Conservation (phyloP, 345 rosid genomes). For the Syzygium oleosum region DNA sequence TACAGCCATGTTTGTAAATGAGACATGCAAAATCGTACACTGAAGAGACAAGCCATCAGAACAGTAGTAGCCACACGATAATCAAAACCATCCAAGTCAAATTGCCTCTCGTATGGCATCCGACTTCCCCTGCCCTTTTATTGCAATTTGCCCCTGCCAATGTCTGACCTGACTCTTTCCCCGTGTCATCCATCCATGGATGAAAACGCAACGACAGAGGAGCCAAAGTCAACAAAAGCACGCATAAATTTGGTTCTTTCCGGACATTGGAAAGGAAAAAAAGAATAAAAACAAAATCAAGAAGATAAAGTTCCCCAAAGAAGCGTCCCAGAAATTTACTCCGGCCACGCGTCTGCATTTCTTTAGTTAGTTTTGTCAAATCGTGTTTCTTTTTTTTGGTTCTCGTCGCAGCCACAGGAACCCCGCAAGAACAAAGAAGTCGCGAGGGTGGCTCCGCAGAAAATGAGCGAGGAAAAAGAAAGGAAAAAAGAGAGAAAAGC, state of each 20-base stretch:
- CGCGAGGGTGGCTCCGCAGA: neutral
- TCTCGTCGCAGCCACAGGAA: neutral
- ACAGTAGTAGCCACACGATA: neutral
- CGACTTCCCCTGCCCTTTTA: neutral
- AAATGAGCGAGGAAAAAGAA: neutral
- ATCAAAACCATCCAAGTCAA: neutral
- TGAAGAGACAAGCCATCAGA: neutral
- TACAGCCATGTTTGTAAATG: neutral
- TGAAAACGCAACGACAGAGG: neutral
- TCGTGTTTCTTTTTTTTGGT: neutral
- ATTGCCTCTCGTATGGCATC: neutral
- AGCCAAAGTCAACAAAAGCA: neutral
- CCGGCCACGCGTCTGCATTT: neutral
- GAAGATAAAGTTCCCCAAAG: neutral
- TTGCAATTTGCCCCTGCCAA: neutral
- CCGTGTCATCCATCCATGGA: neutral
- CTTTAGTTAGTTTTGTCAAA: neutral
- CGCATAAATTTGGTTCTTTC: neutral
- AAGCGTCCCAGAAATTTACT: neutral
- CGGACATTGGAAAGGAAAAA: neutral
- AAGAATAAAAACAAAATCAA: neutral
- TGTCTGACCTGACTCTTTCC: neutral
- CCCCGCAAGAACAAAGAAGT: neutral
- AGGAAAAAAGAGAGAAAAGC: neutral
- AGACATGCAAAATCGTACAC: neutral